Evolutionary conservation across 148 eudicot genomes (phyloP), one percentile per base, ranked within the genome.

Genomic region (Mesembryanthemum crystallinum): DNA sequence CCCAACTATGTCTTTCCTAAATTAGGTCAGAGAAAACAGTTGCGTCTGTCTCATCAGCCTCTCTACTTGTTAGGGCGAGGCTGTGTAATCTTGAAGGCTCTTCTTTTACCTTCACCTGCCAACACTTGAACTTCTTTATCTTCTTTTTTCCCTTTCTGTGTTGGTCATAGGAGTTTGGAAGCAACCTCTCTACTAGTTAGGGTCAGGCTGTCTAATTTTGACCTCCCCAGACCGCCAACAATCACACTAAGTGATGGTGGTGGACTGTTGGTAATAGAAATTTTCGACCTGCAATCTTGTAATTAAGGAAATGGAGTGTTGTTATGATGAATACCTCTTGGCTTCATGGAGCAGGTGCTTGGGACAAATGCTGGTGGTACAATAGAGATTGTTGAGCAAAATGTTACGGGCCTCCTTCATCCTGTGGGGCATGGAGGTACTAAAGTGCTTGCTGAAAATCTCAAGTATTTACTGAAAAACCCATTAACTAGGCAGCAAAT

Each of bases 351-450:
- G 62, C 84, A 95, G 99, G 90, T 95, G 51, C 91, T 95, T 28
- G 99, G 99, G 83, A 92, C 99, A 45, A 90, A 89, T 82, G 89
- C 99, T 8, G 99, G 98, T 55, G 98, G 99, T 81, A 95, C 99
- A 69, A 91, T 75, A 78, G 98, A 95, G 83, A 90, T 95, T 4
- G 94, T 92, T 2, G 92, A 89, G 82, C 90, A 91, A 69, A 95
- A 95, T 30, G 81, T 84, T 37, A 92, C 92, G 0, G 99, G 99
- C 33, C 87, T 92, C 58, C 88, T 95, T 14, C 97, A 95, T 76
- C 92, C 98, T 25, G 60, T 85, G 74, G 99, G 99, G 67, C 91
- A 78, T 42, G 86, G 86, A 2, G 99, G 99, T 64, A 83, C 85
- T 24, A 85, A 74, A 45, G 80, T 83, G 69, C 93, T 95, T 11